A percentile compares a stretch with the other conserved stretches of the same genome.
Conservation (phyloP, 805 yeast genomes). For the Starmera amethionina region DNA sequence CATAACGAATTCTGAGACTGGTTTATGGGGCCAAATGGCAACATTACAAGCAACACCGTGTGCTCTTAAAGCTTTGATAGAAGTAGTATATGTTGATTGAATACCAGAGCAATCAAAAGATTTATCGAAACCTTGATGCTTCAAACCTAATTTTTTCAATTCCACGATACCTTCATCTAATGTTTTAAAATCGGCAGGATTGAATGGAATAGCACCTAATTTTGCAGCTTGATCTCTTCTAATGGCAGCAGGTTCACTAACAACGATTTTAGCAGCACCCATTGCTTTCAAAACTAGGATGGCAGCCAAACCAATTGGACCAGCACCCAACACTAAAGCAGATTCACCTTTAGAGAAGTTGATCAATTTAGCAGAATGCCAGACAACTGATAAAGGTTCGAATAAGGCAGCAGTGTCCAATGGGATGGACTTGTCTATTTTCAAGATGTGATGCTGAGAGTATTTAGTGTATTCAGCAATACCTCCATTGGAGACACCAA, state of each 20-base stretch:
- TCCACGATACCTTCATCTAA: conserved; percentile 21
- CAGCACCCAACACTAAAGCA: conserved; percentile 48
- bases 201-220: conserved; percentile 35
- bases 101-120: conserved; percentile 48
- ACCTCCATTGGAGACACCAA: conserved; percentile 41
- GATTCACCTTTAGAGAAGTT: conserved; percentile 32
- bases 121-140: conserved; percentile 36
- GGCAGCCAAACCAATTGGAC: conserved; percentile 54
- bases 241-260: conserved; percentile 49
- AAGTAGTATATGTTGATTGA: conserved; percentile 33
- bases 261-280: conserved; percentile 39
- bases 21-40: conserved; percentile 40
- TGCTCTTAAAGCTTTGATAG: conserved; percentile 29
- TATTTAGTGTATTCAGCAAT: conserved; percentile 35
- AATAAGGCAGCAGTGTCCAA: conserved; percentile 46
- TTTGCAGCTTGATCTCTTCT: conserved; percentile 49
- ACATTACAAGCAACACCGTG: conserved; percentile 37
- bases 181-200: conserved; percentile 25
- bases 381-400: conserved; percentile 47
- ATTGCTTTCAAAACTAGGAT: conserved; percentile 44
- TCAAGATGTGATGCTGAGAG: conserved; percentile 28
- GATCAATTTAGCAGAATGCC: conserved; percentile 47
- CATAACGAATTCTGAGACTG: conserved; percentile 35
- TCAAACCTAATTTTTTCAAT: conserved; percentile 26
- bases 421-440: conserved; percentile 30